phyloP scores from a whole-genome alignment of 2,329 filamentous ascomycete genomes.

The Exophiala sideris region DNA sequence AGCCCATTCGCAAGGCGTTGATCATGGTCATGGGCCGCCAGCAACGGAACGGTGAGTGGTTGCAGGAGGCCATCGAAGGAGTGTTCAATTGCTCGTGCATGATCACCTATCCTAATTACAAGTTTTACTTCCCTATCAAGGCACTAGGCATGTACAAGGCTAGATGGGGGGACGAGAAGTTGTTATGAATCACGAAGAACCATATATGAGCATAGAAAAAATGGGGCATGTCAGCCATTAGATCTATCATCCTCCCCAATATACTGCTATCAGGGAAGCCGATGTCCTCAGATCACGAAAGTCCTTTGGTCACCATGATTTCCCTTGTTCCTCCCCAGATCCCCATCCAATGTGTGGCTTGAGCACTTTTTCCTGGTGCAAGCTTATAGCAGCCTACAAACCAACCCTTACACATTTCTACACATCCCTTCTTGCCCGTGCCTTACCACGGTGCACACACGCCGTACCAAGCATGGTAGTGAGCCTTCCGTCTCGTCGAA shows the following conservation, averaged over 20 bases:
- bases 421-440: too few relatives aligned
- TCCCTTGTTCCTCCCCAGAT: too few relatives aligned
- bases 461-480: too few relatives aligned
- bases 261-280: not conserved
- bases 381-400: too few relatives aligned
- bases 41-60: constrained; percentile 85
- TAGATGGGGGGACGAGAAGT: constrained; percentile 63
- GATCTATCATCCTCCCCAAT: not conserved
- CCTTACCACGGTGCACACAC: too few relatives aligned
- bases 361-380: too few relatives aligned
- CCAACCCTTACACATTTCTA: too few relatives aligned
- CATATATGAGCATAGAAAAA: too few relatives aligned
- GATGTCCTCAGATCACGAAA: too few relatives aligned
- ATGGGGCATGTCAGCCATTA: not conserved
- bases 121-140: constrained; percentile 92
- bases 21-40: constrained; percentile 81
- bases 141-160: constrained; percentile 84
- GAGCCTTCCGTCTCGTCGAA: too few relatives aligned
- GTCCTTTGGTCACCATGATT: too few relatives aligned
- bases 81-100: constrained; percentile 99
- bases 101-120: constrained; percentile 99
- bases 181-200: constrained; percentile 33
- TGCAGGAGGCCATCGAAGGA: constrained; percentile 92
- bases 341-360: too few relatives aligned
- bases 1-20: constrained; percentile 69